Percentiles rank a stretch among this genome's conserved stretches.
These are phyloP conservation scores for Astrothelium macrocarpum DNA, from an alignment of 495 filamentous ascomycete genomes.

Conservation along the genomic window DNA sequence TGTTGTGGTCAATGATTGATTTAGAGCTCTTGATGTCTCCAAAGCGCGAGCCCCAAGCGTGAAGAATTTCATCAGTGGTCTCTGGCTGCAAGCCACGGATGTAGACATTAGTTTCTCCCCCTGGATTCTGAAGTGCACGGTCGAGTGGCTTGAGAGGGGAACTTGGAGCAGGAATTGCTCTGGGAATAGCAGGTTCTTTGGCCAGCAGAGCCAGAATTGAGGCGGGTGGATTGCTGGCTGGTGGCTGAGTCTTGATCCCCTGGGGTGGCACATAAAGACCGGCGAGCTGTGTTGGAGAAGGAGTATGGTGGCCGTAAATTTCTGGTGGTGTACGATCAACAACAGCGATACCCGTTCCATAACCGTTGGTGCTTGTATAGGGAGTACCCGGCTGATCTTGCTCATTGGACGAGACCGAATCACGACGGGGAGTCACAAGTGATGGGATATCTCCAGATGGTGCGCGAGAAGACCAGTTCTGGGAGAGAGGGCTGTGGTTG, in stretches of 20 bases:
- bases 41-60: constrained; percentile 73
- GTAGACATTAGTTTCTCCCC: constrained; percentile 87
- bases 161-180: constrained; percentile 73
- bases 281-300: constrained; percentile 53
- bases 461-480: constrained; percentile 32
- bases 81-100: constrained; percentile 90
- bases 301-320: constrained; percentile 35
- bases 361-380: constrained; percentile 39
- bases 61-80: constrained; percentile 83
- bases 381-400: constrained; percentile 53
- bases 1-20: constrained; percentile 89
- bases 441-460: constrained; percentile 34
- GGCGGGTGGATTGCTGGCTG: constrained; percentile 44
- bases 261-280: constrained; percentile 32
- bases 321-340: constrained; percentile 50
- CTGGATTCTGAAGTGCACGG: constrained; percentile 83
- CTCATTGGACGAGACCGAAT: constrained; percentile 53
- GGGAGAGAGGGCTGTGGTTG: constrained; percentile 29
- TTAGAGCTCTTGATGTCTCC: constrained; percentile 89
- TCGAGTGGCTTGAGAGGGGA: constrained; percentile 67
- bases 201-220: constrained; percentile 62
- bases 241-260: constrained; percentile 42
- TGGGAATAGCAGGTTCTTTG: constrained; percentile 73
- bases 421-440: constrained; percentile 35
- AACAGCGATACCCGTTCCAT: constrained; percentile 41